phyloP scores from a whole-genome alignment of 2,329 filamentous ascomycete species.

The Scedosporium minutisporum region DNA sequence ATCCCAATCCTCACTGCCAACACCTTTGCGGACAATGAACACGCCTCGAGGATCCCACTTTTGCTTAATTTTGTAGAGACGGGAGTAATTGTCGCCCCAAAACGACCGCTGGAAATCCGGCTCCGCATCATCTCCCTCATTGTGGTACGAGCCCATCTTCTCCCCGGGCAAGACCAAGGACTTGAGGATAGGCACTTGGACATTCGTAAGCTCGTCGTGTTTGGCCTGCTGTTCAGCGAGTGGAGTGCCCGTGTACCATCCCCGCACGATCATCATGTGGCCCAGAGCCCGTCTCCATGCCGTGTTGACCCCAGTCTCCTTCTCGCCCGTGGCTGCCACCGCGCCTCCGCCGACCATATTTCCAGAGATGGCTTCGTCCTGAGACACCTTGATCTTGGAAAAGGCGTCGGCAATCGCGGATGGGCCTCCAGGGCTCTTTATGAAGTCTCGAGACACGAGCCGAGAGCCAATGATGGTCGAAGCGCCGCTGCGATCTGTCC shows the following conservation, averaged over 20 bases:
- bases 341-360: conserved; percentile 21
- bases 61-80: conserved; percentile 26
- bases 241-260: neutral
- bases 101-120: conserved; percentile 26
- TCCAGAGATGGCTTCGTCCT: conserved; percentile 11
- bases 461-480: conserved; percentile 19
- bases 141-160: conserved; percentile 26
- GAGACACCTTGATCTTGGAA: conserved; percentile 15
- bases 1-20: conserved; percentile 28
- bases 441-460: conserved; percentile 19
- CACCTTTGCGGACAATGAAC: conserved; percentile 27
- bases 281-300: conserved; percentile 26
- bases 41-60: conserved; percentile 31
- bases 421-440: conserved; percentile 23
- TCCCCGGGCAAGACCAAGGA: conserved; percentile 24
- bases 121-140: conserved; percentile 22
- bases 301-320: conserved; percentile 24
- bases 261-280: conserved; percentile 1
- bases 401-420: conserved; percentile 24
- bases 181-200: conserved; percentile 23
- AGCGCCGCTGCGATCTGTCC: neutral
- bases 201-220: conserved; percentile 25
- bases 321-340: conserved; percentile 22
- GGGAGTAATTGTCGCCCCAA: conserved; percentile 26
- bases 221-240: conserved; percentile 25